Base-by-base conservation (phyloP, 306 rosid genomes). In the Lagenaria siceraria region DNA sequence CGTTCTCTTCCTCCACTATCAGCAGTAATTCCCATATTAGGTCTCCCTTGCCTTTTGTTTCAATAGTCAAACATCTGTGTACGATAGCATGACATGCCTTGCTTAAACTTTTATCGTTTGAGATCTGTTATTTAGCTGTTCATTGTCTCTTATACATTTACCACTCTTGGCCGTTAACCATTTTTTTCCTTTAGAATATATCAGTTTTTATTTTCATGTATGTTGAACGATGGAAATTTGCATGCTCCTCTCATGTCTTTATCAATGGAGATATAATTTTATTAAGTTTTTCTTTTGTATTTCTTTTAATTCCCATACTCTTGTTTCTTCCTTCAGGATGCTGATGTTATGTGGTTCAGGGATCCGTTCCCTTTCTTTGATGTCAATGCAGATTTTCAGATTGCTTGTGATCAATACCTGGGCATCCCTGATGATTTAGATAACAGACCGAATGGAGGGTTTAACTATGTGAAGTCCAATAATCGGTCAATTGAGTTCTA, bases 301-400 rank as follows among this genome's bases (percentile, higher is more conserved):
- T 21, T 78, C 60, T 56, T 56, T 76, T 62, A 62, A 76, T 71
- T 80, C 77, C 46, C 6, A 5, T 69, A 51, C 62, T 51, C 54
- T 24, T 78, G 38, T 9, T 76, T 38, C 82, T 65, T 77, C 66
- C 80, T 84, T 54, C 89, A 95, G 98, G 99, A 95, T 90, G 98
- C 91, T 49, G 99, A 95, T 85, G 48, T 90, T 84, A 92, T 95
- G 99, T 95, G 99, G 99, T 88, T 95, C 83, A 89, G 97, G 85
- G 82, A 95, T 70, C 99, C 99, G 46, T 92, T 95, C 86, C 99
- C 97, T 14, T 81, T 19, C 72, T 89, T 95, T 83, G 78, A 88
- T 72, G 52, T 19, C 19, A 89, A 87, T 80, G 97, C 89, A 24
- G 99, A 95, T 85, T 88, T 95, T 82, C 99, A 95, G 85, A 89